Evolutionary conservation across 2,329 filamentous ascomycete genomes (phyloP).

Genomic region (Gnomoniopsis smithogilvyi): DNA sequence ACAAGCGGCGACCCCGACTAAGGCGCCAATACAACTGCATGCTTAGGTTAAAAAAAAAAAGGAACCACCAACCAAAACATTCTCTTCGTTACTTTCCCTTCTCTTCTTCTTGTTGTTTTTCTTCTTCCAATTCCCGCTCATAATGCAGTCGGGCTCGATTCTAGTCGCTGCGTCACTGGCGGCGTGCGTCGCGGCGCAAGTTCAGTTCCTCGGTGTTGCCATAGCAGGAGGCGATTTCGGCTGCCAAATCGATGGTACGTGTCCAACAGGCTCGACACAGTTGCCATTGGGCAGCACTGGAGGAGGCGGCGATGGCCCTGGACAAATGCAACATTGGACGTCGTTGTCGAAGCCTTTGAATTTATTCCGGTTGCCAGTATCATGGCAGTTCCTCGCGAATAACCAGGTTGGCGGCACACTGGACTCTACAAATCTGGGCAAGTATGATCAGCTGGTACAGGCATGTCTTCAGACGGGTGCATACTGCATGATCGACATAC

Average conservation of each 20-base stretch:
- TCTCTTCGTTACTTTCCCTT: neutral
- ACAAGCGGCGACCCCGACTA: too few species aligned
- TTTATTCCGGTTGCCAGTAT: slow-evolving; percentile 47
- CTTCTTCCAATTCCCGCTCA: neutral
- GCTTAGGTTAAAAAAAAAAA: too few species aligned
- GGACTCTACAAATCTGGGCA: slow-evolving; percentile 42
- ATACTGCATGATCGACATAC: slow-evolving; percentile 56
- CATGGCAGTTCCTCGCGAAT: slow-evolving; percentile 58
- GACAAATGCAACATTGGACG: slow-evolving; percentile 52
- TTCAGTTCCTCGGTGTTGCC: slow-evolving; percentile 32
- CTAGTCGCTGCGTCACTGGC: neutral
- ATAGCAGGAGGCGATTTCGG: slow-evolving; percentile 48
- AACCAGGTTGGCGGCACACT: slow-evolving; percentile 46
- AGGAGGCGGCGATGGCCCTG: slow-evolving; percentile 40
- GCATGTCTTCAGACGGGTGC: slow-evolving; percentile 55
- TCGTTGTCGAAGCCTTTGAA: slow-evolving; percentile 47
- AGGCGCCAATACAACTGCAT: too few species aligned
- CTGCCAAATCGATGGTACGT: slow-evolving; percentile 41
- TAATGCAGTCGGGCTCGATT: neutral
- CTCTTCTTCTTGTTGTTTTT: neutral
- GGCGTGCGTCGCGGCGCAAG: slow-evolving; percentile 4
- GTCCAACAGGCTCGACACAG: slow-evolving; percentile 32
- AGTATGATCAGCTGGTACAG: slow-evolving; percentile 54
- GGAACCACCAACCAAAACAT: too few species aligned
- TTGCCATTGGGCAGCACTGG: slow-evolving; percentile 29